These are phyloP conservation scores for Paraphaeosphaeria minitans DNA, from an alignment of 2,329 filamentous ascomycete genomes.

Conservation along the genomic window DNA sequence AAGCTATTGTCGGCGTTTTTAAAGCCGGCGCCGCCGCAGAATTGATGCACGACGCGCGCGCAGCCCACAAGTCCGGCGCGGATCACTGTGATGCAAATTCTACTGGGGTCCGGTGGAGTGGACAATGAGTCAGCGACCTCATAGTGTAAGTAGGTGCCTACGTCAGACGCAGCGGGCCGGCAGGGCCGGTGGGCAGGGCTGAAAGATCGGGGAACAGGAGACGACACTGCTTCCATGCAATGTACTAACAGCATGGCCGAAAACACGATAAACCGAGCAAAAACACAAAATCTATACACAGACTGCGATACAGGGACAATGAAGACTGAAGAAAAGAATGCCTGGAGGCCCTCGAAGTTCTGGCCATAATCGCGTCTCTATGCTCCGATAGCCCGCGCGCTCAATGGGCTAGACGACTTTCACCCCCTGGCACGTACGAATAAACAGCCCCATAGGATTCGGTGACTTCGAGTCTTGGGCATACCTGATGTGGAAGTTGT, in stretches of 20 bases:
- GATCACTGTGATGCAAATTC: neutral
- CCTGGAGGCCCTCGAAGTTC: neutral
- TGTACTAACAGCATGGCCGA: neutral
- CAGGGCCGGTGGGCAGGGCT: neutral
- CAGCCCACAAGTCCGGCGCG: neutral
- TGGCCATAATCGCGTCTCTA: neutral
- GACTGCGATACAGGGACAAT: neutral
- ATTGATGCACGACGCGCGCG: neutral
- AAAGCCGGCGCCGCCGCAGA: neutral
- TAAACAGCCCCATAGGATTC: conserved; percentile 44
- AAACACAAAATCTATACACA: neutral
- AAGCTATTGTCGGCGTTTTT: neutral
- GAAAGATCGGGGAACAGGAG: neutral
- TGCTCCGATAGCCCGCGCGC: neutral
- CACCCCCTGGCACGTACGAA: conserved; percentile 15
- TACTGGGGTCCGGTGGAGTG: neutral
- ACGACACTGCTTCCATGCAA: neutral
- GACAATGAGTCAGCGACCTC: neutral
- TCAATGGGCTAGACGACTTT: neutral
- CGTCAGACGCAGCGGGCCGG: neutral
- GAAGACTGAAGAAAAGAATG: neutral
- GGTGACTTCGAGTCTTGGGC: conserved; percentile 66
- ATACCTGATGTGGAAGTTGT: conserved; percentile 60
- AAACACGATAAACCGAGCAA: neutral
- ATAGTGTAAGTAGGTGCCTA: too few relatives aligned